Conservation (phyloP, 345 rosid genomes). For the Citrus mangshanensis region DNA sequence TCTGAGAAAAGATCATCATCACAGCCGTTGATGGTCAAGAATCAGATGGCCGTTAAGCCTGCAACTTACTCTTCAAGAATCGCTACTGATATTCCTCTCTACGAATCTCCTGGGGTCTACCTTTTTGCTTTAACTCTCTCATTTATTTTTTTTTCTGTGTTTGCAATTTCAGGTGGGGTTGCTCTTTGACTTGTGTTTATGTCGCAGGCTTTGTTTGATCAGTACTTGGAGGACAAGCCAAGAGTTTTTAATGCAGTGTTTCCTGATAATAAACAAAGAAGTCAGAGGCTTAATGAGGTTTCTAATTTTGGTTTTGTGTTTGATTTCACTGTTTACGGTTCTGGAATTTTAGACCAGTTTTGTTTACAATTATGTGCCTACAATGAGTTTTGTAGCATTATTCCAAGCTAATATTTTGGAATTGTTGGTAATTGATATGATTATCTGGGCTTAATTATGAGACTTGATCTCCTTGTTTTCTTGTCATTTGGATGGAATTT, state of each 20-base stretch:
- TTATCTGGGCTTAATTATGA: not conserved
- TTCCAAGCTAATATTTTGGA: not conserved
- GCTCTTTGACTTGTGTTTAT: not conserved
- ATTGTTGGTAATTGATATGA: not conserved
- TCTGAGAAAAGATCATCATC: slow-evolving; percentile 12
- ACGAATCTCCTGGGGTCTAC: slow-evolving; percentile 79
- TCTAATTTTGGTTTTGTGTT: not conserved
- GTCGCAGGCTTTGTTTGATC: slow-evolving; percentile 76
- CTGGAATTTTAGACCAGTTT: not conserved
- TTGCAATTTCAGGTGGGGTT: not conserved
- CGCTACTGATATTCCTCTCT: slow-evolving; percentile 72
- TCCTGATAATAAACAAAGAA: slow-evolving; percentile 70
- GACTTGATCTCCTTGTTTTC: not conserved
- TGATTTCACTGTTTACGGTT: not conserved
- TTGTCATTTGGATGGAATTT: not conserved
- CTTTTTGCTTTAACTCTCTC: not conserved
- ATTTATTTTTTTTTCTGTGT: not conserved
- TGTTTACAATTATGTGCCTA: not conserved
- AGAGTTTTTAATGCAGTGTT: slow-evolving; percentile 84
- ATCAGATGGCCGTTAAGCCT: slow-evolving; percentile 37
- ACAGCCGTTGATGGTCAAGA: slow-evolving; percentile 12
- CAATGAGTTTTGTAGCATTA: not conserved
- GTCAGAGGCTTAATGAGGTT: slow-evolving; percentile 68
- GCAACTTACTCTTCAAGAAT: slow-evolving; percentile 64
- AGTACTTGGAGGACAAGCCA: slow-evolving; percentile 69